A percentile compares a stretch with the other conserved stretches of the same genome.
Evolutionary conservation across 352 stramenopile genomes (phyloP).

Genomic region (Globisporangium apiculatum): DNA sequence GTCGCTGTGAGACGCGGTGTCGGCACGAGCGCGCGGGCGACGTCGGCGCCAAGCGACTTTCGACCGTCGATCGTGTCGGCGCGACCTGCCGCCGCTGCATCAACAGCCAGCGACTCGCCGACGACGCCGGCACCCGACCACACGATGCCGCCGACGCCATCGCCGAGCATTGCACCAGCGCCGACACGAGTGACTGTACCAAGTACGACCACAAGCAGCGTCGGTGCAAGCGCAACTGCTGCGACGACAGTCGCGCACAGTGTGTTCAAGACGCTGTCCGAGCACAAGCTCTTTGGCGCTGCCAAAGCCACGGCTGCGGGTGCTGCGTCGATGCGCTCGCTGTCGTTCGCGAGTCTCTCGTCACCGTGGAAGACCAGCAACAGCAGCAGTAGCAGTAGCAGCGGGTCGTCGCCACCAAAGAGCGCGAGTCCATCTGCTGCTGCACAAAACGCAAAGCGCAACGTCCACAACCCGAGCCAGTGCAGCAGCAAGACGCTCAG

Average conservation of each 20-base stretch:
- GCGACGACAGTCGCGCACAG: slow-evolving; percentile 19
- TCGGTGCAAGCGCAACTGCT: not conserved
- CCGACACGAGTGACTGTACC: not conserved
- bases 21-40: too few relatives aligned
- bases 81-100: not conserved
- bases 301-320: slow-evolving; percentile 14
- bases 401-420: slow-evolving; percentile 2
- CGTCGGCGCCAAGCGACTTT: not conserved
- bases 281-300: slow-evolving; percentile 18
- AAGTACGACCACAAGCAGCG: not conserved
- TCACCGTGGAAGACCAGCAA: slow-evolving; percentile 39
- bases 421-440: slow-evolving; percentile 8
- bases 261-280: slow-evolving; percentile 31
- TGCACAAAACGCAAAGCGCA: slow-evolving; percentile 24
- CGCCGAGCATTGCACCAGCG: slow-evolving; percentile 14
- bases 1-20: too few relatives aligned
- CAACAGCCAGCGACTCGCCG: slow-evolving; percentile 10
- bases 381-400: not conserved
- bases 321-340: slow-evolving; percentile 26
- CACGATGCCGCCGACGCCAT: slow-evolving; percentile 18
- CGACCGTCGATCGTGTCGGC: slow-evolving; percentile 10
- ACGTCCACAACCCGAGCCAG: slow-evolving; percentile 40
- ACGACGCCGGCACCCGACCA: slow-evolving; percentile 30
- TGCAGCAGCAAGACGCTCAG: slow-evolving; percentile 3
- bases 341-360: slow-evolving; percentile 35